Base-by-base conservation (phyloP, 1,284 basidiomycete species). In the Boletus semigastroideus region DNA sequence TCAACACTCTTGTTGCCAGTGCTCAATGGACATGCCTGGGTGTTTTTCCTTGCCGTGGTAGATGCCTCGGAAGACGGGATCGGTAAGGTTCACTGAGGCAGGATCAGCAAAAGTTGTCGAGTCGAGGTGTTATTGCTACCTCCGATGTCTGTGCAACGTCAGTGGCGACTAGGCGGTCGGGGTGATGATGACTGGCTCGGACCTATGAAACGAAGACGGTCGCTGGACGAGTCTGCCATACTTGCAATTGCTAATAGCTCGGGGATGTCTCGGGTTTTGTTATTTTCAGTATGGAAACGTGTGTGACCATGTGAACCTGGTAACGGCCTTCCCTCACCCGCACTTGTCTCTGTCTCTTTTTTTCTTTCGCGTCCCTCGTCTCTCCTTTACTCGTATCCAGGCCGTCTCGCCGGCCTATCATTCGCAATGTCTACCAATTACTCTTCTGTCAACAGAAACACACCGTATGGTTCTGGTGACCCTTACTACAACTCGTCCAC, bases 401-500 rank as follows among this genome's bases (percentile, higher is more conserved):
- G 63, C 51, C 46, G 51, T 16, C 17, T 44, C 42, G 5, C 33
- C 20, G 61, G 67, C 49, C 45, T 20, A 30, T 31, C 45, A 27
- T 51, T 45, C 36, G 54, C 45, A 37, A 67, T 67, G 66, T 61
- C 67, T 20, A 66, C 77, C 58, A 76, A 72, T 59, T 80, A 84
- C 58, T 74, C 79, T 59, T 56, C 81, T 46, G 59, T 83, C 48
- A 71, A 71, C 46, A 50, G 57, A 36, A 56, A 52, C 33, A 67
- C 74, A 8, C 79, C 79, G 16, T 81, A 78, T 59, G 77, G 75
- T 48, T 78, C 78, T 30, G 77, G 78, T 50, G 81, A 87, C 62
- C 83, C 84, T 8, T 84, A 82, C 70, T 84, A 86, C 69, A 77
- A 75, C 56, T 76, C 80, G 63, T 86, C 86, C 40, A 77, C 84